Percentiles rank a stretch among this genome's conserved stretches.
Conservation (phyloP, 306 rosid genomes). For the Arachis stenosperma region DNA sequence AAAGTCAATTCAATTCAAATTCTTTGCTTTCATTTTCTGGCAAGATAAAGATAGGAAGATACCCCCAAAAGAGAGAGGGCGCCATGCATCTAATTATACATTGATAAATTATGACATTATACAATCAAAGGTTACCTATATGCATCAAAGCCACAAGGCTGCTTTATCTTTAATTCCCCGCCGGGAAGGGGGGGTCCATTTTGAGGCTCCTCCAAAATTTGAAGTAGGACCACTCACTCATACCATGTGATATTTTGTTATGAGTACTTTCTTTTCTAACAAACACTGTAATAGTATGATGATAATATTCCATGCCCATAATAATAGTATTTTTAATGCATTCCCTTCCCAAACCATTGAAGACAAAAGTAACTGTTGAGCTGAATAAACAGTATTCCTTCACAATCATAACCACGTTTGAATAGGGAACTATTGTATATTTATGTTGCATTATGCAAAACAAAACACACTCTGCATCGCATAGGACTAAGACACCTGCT, state of each 20-base stretch:
- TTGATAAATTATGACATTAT: not conserved
- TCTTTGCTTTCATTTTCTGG: not conserved
- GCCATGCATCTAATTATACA: not conserved
- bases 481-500: conserved; percentile 2
- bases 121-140: too few species aligned
- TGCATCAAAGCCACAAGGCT: too few species aligned
- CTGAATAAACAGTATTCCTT: conserved; percentile 25
- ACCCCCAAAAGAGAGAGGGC: not conserved
- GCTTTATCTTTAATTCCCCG: too few species aligned
- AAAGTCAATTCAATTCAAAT: conserved; percentile 21
- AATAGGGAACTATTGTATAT: conserved; percentile 37
- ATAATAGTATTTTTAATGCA: not conserved
- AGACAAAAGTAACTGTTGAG: conserved; percentile 33
- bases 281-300: too few species aligned
- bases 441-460: conserved; percentile 4
- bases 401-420: conserved; percentile 46
- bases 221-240: conserved; percentile 19
- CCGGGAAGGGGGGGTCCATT: not conserved
- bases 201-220: conserved; percentile 10
- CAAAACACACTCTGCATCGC: conserved; percentile 29
- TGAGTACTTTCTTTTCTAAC: not conserved
- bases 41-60: not conserved
- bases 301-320: not conserved
- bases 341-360: conserved; percentile 2
- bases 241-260: conserved; percentile 6